These are phyloP conservation scores for Colletotrichum aenigma DNA, from an alignment of 2,329 filamentous ascomycete genomes.

Conservation along the genomic window DNA sequence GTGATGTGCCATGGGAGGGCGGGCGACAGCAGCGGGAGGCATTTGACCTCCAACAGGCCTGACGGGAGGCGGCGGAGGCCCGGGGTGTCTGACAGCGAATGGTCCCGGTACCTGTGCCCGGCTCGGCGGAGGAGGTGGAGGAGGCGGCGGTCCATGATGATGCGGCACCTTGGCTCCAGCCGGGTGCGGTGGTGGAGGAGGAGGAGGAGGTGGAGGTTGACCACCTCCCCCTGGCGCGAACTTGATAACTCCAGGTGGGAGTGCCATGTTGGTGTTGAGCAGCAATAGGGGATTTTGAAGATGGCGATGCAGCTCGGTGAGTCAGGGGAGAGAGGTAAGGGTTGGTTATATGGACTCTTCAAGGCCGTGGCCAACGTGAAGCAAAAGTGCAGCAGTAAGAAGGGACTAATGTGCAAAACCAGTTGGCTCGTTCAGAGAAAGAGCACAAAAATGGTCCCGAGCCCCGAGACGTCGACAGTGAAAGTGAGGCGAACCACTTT, in stretches of 20 bases:
- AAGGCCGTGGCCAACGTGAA: background rate
- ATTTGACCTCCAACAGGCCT: background rate
- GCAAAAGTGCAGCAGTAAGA: background rate
- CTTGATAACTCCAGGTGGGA: background rate
- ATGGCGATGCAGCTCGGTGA: background rate
- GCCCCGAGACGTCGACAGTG: background rate
- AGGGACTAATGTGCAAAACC: background rate
- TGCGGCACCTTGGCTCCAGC: background rate
- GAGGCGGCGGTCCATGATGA: background rate
- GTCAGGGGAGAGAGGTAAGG: background rate
- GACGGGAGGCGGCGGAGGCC: background rate
- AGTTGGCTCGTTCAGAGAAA: background rate
- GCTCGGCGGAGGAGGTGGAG: background rate
- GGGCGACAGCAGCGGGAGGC: background rate
- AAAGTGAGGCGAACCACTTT: conserved; percentile 15
- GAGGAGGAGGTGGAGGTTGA: background rate
- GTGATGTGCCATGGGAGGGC: background rate
- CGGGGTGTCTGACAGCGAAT: background rate
- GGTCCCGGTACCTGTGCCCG: background rate
- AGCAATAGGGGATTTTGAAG: background rate
- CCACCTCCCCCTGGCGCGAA: background rate
- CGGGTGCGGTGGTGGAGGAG: background rate
- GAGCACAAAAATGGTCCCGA: background rate
- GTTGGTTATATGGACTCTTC: background rate
- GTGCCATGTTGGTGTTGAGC: conserved; percentile 1